These are phyloP conservation scores for Botryotinia narcissicola DNA, from an alignment of 2,329 filamentous ascomycete genomes.

Conservation along the genomic window DNA sequence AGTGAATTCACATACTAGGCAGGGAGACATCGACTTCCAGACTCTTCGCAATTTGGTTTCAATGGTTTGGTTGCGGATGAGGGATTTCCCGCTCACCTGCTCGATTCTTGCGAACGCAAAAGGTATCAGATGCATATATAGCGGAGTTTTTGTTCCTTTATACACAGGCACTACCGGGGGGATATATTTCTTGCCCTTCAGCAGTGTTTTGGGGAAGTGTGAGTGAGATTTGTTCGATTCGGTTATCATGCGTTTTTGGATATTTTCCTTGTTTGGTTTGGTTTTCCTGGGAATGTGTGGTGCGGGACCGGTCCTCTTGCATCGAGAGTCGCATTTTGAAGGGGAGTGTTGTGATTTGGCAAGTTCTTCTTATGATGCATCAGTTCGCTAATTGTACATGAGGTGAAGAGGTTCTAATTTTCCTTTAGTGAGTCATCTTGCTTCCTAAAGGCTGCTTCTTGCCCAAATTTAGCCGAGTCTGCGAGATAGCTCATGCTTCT, in stretches of 20 bases:
- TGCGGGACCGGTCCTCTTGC: not conserved
- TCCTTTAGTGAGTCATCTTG: not conserved
- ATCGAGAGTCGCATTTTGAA: not conserved
- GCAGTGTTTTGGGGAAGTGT: not conserved
- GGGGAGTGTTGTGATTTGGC: not conserved
- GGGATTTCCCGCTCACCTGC: constrained; percentile 8
- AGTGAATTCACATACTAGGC: constrained; percentile 3
- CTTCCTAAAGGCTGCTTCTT: no score
- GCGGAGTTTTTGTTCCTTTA: constrained; percentile 9
- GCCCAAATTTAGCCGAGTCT: not conserved
- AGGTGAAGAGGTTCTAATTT: not conserved
- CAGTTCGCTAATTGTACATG: not conserved
- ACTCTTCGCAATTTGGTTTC: not conserved
- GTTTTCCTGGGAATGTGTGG: not conserved
- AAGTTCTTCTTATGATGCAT: not conserved
- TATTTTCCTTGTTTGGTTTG: not conserved
- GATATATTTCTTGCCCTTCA: not conserved
- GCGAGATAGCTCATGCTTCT: not conserved
- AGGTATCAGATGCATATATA: constrained; percentile 11
- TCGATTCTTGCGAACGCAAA: not conserved
- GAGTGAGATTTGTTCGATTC: not conserved
- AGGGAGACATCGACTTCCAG: not conserved
- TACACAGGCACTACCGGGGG: not conserved
- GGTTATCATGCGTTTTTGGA: not conserved
- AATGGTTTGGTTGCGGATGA: constrained; percentile 10